Evolutionary conservation across 352 stramenopile species (phyloP).

Genomic region (Phytophthora vignae): DNA sequence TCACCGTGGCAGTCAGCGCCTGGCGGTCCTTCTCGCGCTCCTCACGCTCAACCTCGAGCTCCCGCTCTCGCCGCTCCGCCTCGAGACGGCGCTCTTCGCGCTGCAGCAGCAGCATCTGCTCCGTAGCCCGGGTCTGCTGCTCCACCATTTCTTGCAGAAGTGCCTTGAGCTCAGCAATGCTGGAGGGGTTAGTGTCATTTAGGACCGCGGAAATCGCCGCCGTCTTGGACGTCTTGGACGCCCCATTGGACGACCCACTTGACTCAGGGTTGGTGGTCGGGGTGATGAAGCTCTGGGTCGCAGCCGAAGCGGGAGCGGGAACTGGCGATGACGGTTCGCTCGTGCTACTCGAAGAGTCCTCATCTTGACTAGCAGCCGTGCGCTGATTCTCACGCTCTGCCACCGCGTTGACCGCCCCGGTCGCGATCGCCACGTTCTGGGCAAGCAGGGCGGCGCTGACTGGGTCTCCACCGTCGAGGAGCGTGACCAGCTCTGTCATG

Average conservation of each 20-base stretch:
- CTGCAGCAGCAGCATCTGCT: constrained; percentile 40
- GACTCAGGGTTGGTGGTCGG: constrained; percentile 3
- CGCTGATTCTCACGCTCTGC: constrained; percentile 5
- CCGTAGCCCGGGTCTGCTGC: constrained; percentile 32
- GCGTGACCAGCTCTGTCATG: constrained; percentile 42
- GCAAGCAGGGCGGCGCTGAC: constrained; percentile 32
- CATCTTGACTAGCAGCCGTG: constrained; percentile 22
- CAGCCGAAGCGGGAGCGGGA: constrained; percentile 1
- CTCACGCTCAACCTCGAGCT: constrained; percentile 31
- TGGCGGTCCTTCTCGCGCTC: constrained; percentile 46
- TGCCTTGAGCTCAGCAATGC: constrained; percentile 33
- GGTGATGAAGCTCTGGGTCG: constrained; percentile 28
- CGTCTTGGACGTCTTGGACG: not conserved
- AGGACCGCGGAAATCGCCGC: constrained; percentile 12
- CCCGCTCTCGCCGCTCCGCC: constrained; percentile 34
- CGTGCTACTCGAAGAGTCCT: constrained; percentile 21
- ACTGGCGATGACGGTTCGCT: constrained; percentile 29
- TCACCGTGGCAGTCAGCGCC: constrained; percentile 30
- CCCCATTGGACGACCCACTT: not conserved
- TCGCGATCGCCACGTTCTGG: constrained; percentile 35
- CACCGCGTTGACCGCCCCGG: constrained; percentile 10
- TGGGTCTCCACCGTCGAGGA: constrained; percentile 40
- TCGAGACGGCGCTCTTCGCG: constrained; percentile 42
- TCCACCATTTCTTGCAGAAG: constrained; percentile 42
- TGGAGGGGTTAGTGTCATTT: constrained; percentile 17